These are phyloP conservation scores for Penicillium verhagenii DNA, from an alignment of 495 filamentous ascomycete species.

Conservation along the genomic window DNA sequence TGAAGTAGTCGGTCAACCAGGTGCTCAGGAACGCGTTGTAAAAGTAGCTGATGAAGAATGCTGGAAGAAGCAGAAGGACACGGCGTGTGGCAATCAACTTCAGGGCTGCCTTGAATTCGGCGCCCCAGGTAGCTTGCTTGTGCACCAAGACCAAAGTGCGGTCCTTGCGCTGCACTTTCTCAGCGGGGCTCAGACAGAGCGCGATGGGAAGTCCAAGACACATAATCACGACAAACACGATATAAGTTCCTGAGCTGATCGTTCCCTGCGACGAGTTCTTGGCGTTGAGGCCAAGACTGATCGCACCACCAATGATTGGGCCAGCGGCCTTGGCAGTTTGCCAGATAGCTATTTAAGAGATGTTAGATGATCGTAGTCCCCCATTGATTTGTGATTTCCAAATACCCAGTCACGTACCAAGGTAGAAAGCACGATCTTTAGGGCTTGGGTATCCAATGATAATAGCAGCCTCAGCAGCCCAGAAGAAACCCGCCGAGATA, in stretches of 20 bases:
- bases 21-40: conserved; percentile 37
- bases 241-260: conserved; percentile 30
- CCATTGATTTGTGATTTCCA: neutral
- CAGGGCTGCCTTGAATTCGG: conserved; percentile 32
- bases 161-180: conserved; percentile 36
- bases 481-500: conserved; percentile 64
- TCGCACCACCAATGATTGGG: conserved; percentile 33
- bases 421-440: conserved; percentile 53
- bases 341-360: conserved; percentile 26
- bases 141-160: conserved; percentile 27
- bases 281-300: conserved; percentile 33
- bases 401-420: conserved; percentile 11
- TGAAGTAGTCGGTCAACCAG: conserved; percentile 35
- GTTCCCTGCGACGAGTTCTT: conserved; percentile 20
- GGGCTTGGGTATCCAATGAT: conserved; percentile 62
- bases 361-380: neutral
- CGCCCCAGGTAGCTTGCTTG: conserved; percentile 27
- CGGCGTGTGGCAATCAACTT: conserved; percentile 27
- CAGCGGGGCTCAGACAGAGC: conserved; percentile 28
- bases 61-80: conserved; percentile 26
- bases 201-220: conserved; percentile 33
- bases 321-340: conserved; percentile 34
- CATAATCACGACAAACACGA: conserved; percentile 38
- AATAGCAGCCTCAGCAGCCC: conserved; percentile 65
- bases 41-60: conserved; percentile 40